Evolutionary conservation across 1,139 yeast species (phyloP).

Genomic region (Yamadazyma spencermartinsiae): DNA sequence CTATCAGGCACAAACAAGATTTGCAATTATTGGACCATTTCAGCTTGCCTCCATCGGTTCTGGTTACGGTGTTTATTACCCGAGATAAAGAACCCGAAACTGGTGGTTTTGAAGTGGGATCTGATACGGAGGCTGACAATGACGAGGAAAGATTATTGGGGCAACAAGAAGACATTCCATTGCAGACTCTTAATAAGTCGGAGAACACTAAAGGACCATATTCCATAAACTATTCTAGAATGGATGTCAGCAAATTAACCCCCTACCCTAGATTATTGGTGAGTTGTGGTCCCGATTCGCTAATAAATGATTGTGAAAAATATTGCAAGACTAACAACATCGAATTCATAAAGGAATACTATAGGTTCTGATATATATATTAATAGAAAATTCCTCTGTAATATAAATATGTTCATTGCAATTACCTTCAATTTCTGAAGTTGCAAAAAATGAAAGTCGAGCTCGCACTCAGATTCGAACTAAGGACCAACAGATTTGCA

Average conservation of each 20-base stretch:
- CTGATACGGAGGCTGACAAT: not conserved
- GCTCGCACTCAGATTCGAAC: constrained; percentile 54
- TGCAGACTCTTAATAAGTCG: constrained; percentile 1
- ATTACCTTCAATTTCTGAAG: too few relatives aligned
- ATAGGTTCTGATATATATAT: constrained; percentile 2
- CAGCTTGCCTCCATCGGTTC: constrained; percentile 9
- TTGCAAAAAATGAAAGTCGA: constrained; percentile 20
- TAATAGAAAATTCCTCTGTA: too few relatives aligned
- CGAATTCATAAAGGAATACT: constrained; percentile 7
- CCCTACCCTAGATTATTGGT: constrained; percentile 33
- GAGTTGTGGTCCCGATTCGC: constrained; percentile 68
- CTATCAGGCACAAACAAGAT: constrained; percentile 47
- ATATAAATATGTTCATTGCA: not conserved
- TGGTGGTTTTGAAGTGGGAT: not conserved
- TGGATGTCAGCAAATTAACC: not conserved
- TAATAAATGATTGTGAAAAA: constrained; percentile 47
- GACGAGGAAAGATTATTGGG: constrained; percentile 1
- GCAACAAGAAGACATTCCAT: constrained; percentile 5
- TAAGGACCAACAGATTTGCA: constrained; percentile 57
- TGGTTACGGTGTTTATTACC: not conserved
- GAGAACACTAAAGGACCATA: not conserved
- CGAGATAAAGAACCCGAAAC: not conserved
- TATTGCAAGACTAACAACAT: constrained; percentile 20
- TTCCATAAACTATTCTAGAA: not conserved
- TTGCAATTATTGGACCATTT: constrained; percentile 21